phyloP scores from a whole-genome alignment of 1,284 basidiomycete genomes.

The Cutaneotrichosporon curvatum region DNA sequence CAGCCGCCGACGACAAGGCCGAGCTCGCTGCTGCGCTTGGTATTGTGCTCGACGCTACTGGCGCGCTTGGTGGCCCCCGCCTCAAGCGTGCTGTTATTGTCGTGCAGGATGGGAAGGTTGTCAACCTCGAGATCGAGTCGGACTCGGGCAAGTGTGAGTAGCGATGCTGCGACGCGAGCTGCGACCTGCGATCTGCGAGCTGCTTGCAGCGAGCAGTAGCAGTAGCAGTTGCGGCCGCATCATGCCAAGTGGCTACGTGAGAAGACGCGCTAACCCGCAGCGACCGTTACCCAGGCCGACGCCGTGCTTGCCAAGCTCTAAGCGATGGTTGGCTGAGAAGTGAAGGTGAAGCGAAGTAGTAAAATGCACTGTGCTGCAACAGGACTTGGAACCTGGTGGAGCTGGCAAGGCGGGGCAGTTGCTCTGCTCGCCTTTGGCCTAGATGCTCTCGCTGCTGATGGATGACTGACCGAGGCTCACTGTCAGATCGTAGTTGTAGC shows the following conservation, averaged over 20 bases:
- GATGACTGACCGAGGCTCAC: too few species aligned
- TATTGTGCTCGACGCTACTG: slow-evolving; percentile 58
- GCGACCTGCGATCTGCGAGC: too few species aligned
- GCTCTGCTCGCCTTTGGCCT: too few species aligned
- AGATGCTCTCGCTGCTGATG: too few species aligned
- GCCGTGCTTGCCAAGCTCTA: slow-evolving; percentile 54
- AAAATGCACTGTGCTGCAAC: too few species aligned
- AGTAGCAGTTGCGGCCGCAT: too few species aligned
- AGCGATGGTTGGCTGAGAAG: background rate
- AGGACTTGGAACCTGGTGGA: too few species aligned
- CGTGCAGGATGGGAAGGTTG: slow-evolving; percentile 53
- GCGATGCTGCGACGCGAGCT: too few species aligned
- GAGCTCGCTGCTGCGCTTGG: slow-evolving; percentile 56
- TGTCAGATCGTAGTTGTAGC: too few species aligned
- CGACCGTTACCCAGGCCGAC: slow-evolving; percentile 57
- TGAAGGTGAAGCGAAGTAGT: background rate
- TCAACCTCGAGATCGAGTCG: slow-evolving; percentile 56
- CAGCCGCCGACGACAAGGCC: slow-evolving; percentile 60
- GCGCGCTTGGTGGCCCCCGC: slow-evolving; percentile 57
- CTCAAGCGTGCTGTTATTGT: slow-evolving; percentile 54
- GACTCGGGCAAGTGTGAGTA: slow-evolving; percentile 50
- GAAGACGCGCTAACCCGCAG: too few species aligned
- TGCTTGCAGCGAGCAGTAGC: too few species aligned
- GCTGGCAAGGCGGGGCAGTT: too few species aligned
- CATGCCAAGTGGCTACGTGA: background rate